Evolutionary conservation across 1,284 basidiomycete species (phyloP).

Genomic region (Leccinum pseudoinsigne): DNA sequence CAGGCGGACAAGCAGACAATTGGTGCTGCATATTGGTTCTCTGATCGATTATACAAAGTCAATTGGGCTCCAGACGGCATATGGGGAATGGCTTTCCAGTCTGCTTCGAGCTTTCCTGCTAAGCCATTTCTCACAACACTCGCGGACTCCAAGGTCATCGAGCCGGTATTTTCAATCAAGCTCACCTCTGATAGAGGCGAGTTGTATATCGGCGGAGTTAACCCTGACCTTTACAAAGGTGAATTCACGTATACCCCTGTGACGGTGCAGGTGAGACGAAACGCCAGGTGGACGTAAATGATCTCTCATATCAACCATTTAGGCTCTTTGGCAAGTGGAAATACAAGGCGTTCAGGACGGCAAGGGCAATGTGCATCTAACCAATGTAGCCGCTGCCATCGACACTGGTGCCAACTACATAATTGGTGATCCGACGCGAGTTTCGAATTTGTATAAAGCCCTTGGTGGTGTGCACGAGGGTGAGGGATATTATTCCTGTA

Average conservation of each 20-base stretch:
- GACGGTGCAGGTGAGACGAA: not conserved
- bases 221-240: not conserved
- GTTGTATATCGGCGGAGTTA: not conserved
- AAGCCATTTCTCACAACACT: not conserved
- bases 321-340: not conserved
- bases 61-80: not conserved
- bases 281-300: not conserved
- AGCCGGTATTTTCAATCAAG: not conserved
- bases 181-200: not conserved
- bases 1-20: not conserved
- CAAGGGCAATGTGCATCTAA: not conserved
- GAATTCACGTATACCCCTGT: not conserved
- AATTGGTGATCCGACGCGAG: not conserved
- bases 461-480: not conserved
- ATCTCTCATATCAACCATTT: not conserved
- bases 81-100: not conserved
- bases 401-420: not conserved
- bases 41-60: not conserved
- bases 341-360: not conserved
- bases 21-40: not conserved
- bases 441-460: not conserved
- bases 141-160: not conserved
- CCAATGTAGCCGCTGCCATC: not conserved
- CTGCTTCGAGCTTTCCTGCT: not conserved
- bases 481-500: not conserved